Evolutionary conservation across 768 basidiomycete species (phyloP).

Genomic region (Boletus rubropictus): DNA sequence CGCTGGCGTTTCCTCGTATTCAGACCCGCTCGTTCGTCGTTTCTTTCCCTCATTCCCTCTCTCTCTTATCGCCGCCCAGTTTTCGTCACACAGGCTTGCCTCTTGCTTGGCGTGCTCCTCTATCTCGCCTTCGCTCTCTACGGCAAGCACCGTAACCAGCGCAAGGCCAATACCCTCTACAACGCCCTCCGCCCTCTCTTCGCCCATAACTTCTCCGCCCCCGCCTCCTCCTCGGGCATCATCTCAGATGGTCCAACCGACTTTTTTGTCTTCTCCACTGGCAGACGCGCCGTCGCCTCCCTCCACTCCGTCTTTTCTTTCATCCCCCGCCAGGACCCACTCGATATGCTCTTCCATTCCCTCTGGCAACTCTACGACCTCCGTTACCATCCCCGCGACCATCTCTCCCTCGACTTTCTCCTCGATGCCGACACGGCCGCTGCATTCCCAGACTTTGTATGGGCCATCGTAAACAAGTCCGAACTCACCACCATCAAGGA

Average conservation of each 20-base stretch:
- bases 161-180: slow-evolving; percentile 62
- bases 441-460: slow-evolving; percentile 64
- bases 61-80: slow-evolving; percentile 31
- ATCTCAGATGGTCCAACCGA: slow-evolving; percentile 69
- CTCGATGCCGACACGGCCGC: slow-evolving; percentile 39
- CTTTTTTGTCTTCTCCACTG: slow-evolving; percentile 84
- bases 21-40: slow-evolving; percentile 62
- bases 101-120: slow-evolving; percentile 47
- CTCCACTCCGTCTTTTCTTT: slow-evolving; percentile 77
- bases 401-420: slow-evolving; percentile 74
- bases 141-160: slow-evolving; percentile 56
- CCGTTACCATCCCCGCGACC: slow-evolving; percentile 62
- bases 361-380: slow-evolving; percentile 67
- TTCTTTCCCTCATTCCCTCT: not conserved
- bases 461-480: slow-evolving; percentile 77
- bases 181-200: slow-evolving; percentile 54
- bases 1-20: slow-evolving; percentile 74
- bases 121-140: slow-evolving; percentile 55
- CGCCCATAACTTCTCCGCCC: slow-evolving; percentile 69
- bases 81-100: slow-evolving; percentile 59
- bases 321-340: slow-evolving; percentile 77
- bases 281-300: slow-evolving; percentile 68
- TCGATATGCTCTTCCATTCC: slow-evolving; percentile 59
- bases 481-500: slow-evolving; percentile 65
- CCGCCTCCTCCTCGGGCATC: slow-evolving; percentile 46